Percentiles rank a stretch among this genome's conserved stretches.
phyloP scores from a whole-genome alignment of 805 yeast species.

The Ogataea henricii region DNA sequence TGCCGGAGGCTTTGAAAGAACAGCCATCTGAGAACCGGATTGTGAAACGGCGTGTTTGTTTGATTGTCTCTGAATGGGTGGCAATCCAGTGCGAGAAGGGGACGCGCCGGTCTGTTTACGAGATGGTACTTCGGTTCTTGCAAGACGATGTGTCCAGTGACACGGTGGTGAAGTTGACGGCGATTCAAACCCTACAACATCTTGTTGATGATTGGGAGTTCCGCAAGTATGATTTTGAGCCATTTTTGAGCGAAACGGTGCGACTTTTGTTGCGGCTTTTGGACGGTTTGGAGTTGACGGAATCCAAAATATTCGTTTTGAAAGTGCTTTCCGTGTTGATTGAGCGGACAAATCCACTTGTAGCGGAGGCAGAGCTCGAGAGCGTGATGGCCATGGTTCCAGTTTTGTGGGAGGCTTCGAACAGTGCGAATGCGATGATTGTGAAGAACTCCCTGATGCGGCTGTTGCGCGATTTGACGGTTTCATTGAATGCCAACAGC shows the following conservation, averaged over 20 bases:
- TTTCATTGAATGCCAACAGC: constrained; percentile 58
- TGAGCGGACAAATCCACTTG: constrained; percentile 64
- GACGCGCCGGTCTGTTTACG: constrained; percentile 59
- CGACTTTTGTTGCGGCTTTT: constrained; percentile 51
- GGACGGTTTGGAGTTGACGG: constrained; percentile 57
- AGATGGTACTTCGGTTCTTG: constrained; percentile 50
- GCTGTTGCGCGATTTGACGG: constrained; percentile 55
- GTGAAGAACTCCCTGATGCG: constrained; percentile 54
- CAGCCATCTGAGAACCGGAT: constrained; percentile 56
- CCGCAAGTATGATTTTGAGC: constrained; percentile 63
- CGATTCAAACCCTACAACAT: constrained; percentile 66
- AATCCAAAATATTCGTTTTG: constrained; percentile 73
- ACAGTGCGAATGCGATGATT: constrained; percentile 44
- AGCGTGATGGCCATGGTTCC: constrained; percentile 64
- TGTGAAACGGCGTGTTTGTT: constrained; percentile 73
- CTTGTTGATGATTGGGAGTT: constrained; percentile 89
- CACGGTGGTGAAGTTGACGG: constrained; percentile 76
- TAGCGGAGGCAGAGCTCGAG: constrained; percentile 51
- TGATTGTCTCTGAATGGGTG: constrained; percentile 81
- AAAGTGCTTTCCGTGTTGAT: constrained; percentile 66
- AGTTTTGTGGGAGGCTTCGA: constrained; percentile 68
- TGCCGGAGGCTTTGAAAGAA: constrained; percentile 63
- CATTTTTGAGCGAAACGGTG: constrained; percentile 59
- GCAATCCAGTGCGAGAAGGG: constrained; percentile 62
- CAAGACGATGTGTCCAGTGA: constrained; percentile 54